These are phyloP conservation scores for Hypoxylon lienhwacheense DNA, from an alignment of 495 filamentous ascomycete species.

Conservation along the genomic window DNA sequence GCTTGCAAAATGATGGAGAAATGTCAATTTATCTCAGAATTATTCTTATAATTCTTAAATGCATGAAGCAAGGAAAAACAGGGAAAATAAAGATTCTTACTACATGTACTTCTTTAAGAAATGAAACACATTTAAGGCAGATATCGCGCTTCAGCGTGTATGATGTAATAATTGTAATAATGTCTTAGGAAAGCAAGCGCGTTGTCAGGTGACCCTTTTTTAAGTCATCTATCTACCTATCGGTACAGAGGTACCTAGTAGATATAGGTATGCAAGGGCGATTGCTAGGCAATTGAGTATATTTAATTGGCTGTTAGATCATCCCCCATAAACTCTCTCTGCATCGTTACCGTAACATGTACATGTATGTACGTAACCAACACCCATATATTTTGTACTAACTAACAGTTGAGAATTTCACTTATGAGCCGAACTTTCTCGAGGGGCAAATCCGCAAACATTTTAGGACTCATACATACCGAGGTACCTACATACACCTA, in stretches of 20 bases:
- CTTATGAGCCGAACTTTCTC: conserved; percentile 5
- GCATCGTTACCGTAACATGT: not conserved
- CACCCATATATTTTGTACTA: no score
- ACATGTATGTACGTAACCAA: no score
- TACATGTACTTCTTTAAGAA: not conserved
- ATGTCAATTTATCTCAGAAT: not conserved
- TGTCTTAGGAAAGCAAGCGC: conserved; percentile 19
- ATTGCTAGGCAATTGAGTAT: conserved; percentile 29
- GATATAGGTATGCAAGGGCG: not conserved
- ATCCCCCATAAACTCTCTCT: not conserved
- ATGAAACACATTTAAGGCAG: conserved; percentile 16
- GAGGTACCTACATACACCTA: no score
- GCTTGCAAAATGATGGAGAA: not conserved
- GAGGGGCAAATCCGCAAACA: not conserved
- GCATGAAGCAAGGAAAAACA: no score
- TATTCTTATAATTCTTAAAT: no score
- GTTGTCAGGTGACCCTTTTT: conserved; percentile 27
- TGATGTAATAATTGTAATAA: conserved; percentile 15
- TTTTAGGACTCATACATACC: no score
- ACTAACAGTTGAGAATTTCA: no score
- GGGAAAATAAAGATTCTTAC: no score
- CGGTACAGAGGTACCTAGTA: not conserved
- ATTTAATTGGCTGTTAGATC: conserved; percentile 25
- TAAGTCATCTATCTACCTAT: no score
- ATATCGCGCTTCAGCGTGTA: conserved; percentile 21